Percentiles rank a stretch among this genome's conserved stretches.
Evolutionary conservation across 2,329 filamentous ascomycete species (phyloP).

Genomic region (Pseudocercospora vitis): DNA sequence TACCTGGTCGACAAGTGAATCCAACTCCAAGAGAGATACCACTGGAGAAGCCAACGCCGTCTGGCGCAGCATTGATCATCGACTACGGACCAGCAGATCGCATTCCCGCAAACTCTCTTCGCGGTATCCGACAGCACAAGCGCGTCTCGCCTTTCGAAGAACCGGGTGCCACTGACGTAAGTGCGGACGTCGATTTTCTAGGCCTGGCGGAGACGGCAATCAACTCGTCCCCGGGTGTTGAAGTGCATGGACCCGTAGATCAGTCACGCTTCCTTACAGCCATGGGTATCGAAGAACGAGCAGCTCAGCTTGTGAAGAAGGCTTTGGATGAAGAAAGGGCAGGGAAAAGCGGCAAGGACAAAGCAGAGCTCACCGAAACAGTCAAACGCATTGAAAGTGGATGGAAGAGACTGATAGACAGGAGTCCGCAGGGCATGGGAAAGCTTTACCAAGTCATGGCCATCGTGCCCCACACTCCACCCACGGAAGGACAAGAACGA

Average conservation of each 20-base stretch:
- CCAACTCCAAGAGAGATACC: slow-evolving; percentile 34
- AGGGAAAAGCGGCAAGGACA: slow-evolving; percentile 40
- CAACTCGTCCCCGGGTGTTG: slow-evolving; percentile 72
- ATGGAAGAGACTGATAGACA: slow-evolving; percentile 82
- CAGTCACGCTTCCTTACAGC: slow-evolving; percentile 75
- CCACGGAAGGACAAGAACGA: slow-evolving; percentile 63
- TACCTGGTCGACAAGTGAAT: slow-evolving; percentile 23
- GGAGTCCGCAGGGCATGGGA: slow-evolving; percentile 83
- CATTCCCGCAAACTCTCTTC: slow-evolving; percentile 83
- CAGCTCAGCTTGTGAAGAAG: slow-evolving; percentile 62
- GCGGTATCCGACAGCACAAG: slow-evolving; percentile 78
- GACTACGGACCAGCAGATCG: slow-evolving; percentile 83
- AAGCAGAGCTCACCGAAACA: slow-evolving; percentile 47
- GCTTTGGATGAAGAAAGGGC: slow-evolving; percentile 37
- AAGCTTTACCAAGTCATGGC: slow-evolving; percentile 91
- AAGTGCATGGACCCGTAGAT: slow-evolving; percentile 88
- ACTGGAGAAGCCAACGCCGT: slow-evolving; percentile 60
- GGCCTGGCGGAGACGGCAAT: slow-evolving; percentile 81
- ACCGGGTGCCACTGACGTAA: slow-evolving; percentile 83
- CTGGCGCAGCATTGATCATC: slow-evolving; percentile 88
- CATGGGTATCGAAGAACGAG: slow-evolving; percentile 82
- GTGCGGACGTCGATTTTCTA: slow-evolving; percentile 89
- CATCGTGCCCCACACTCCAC: slow-evolving; percentile 64
- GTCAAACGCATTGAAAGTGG: slow-evolving; percentile 66
- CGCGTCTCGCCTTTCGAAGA: slow-evolving; percentile 75